Evolutionary conservation across 2,329 filamentous ascomycete species (phyloP), one percentile per base, ranked within the genome.

Genomic region (Gaeumannomyces tritici): DNA sequence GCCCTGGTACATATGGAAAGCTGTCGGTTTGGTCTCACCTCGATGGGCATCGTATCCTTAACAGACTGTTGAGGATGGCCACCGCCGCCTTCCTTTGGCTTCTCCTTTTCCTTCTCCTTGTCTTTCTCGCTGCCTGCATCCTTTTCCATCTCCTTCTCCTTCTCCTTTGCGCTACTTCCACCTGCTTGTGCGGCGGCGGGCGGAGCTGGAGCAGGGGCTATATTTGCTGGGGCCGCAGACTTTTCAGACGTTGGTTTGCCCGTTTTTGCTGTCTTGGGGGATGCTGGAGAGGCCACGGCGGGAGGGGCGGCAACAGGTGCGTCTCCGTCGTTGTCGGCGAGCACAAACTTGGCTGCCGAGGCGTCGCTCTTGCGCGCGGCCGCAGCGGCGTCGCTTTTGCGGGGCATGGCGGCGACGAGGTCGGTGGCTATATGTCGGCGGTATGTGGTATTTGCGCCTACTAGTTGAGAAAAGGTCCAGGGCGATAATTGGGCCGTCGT

Each of bases 341-440:
- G 75, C 54, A 75, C 76, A 57, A 80, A 77, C 42, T 76, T 74
- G 11, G 79, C 76, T 61, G 75, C 75, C 13, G 80, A 78, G 56
- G 75, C 75, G 66, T 81, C 77, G 74, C 76, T 79, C 65, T 73
- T 76, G 65, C 75, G 75, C 55, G 70, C 62, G 31, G 60, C 55
- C n/a, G n/a, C n/a, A n/a, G 28, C 51, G 13, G 4, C 68, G 67
- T 83, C 82, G 65, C 78, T 81, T 71, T 86, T 87, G 61, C 80
- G 78, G 29, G 83, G 77, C 60, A 61, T 58, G 42, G n/a, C 42
- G 21, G 42, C 42, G 42, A 21, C 42, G 42, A 51, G 42, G 42
- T 21, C 5, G 42, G 7, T 51, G 21, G 4, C 18, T 51, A 51
- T 21, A n/a, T 51, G 42, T 21, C 7, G n/a, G 42, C 18, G 21